These are phyloP conservation scores for Tulasnella sp. DNA, from an alignment of 768 basidiomycete genomes.

Conservation along the genomic window DNA sequence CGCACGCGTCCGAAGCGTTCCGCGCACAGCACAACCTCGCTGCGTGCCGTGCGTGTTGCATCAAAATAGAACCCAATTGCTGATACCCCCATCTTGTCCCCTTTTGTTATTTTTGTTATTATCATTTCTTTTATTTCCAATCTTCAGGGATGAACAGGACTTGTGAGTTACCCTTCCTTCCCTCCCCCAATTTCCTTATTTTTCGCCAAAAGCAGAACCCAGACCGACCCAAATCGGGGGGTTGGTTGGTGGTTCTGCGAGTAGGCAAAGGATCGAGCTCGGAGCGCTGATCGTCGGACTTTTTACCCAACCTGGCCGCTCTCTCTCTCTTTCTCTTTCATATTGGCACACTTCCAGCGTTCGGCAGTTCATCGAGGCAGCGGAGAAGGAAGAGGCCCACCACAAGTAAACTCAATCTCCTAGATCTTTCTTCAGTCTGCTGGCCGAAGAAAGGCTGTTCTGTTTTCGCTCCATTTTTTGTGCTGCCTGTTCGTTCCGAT, in stretches of 20 bases:
- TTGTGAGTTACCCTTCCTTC: no score
- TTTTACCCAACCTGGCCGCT: slow-evolving; percentile 42
- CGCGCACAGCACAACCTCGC: not conserved
- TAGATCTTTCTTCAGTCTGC: not conserved
- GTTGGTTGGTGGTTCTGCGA: not conserved
- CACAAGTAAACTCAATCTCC: slow-evolving; percentile 8
- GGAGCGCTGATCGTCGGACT: slow-evolving; percentile 21
- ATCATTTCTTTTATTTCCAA: slow-evolving; percentile 14
- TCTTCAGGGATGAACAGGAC: slow-evolving; percentile 70
- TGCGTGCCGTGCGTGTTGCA: not conserved
- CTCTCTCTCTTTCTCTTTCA: not conserved
- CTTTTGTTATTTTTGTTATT: not conserved
- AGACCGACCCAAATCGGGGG: not conserved
- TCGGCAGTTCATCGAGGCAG: slow-evolving; percentile 72
- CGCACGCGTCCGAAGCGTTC: not conserved
- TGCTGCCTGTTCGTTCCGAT: not conserved
- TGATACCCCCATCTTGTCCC: slow-evolving; percentile 6
- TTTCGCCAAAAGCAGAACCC: not conserved
- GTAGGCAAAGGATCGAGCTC: not conserved
- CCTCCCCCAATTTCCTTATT: slow-evolving; percentile 24
- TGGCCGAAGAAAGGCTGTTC: not conserved
- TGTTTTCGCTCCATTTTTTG: not conserved
- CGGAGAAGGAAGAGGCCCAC: slow-evolving; percentile 55
- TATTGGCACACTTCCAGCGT: slow-evolving; percentile 47
- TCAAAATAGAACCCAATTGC: not conserved